Base-by-base conservation (phyloP, 768 basidiomycete species). In the Termitomyces heimii region DNA sequence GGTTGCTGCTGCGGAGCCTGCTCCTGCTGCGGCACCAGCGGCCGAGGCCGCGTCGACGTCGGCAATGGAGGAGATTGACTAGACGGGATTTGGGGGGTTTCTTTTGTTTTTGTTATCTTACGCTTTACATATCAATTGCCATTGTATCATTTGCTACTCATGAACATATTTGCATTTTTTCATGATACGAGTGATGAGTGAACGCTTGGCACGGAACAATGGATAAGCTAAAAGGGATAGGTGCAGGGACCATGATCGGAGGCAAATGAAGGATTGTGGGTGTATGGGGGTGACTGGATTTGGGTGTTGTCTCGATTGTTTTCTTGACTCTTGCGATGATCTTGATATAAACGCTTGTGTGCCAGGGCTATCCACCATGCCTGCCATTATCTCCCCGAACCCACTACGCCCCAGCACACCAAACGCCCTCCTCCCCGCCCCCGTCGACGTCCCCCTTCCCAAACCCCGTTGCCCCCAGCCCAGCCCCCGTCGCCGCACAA, bases 31-130 rank as follows among this genome's bases (percentile, higher is more conserved):
- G 51, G 77, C 75, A 0, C 77, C 85, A 2, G 79, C 81, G 57
- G 64, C 73, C 53, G 88, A 86, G 67, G 77, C 73, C 18, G 81
- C 85, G 31, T 79, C 88, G 44, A 81, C 86, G 26, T 92, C 91
- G 14, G 88, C 88, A 53, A 97, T 98, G 94, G 96, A 98, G 82
- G 95, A 98, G 80, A 96, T 98, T 61, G 90, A 92, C 68, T 92
- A 86, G 70, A 75, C 42, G 60, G 31, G 1, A 29, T 16, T 61
- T 60, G 58, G 43, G 56, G 58, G 56, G 60, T 57, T 62, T 63
- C 59, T 63, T 5, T 62, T 66, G 59, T 62, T 65, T 62, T 54
- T 56, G 54, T 57, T 63, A 65, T 68, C 12, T 9, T 40, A 24
- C 10, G 63, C 66, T 55, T 64, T 62, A 69, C 58, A 66, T 63